phyloP scores from a whole-genome alignment of 2,329 filamentous ascomycete genomes.

The Penicillium sp. region DNA sequence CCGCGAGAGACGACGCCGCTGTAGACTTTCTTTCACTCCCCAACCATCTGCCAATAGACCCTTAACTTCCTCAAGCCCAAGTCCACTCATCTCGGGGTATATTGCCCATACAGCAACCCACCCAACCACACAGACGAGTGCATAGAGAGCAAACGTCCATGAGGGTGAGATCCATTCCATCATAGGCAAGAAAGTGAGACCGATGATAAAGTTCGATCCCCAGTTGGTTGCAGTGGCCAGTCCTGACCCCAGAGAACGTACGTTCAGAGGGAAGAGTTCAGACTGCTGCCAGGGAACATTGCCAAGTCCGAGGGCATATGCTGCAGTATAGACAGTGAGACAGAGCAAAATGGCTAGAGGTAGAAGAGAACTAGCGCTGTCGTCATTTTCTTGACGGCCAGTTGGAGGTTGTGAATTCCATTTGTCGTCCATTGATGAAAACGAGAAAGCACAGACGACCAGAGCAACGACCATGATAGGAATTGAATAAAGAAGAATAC shows the following conservation, averaged over 20 bases:
- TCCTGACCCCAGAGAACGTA: slow-evolving; percentile 63
- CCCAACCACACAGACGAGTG: slow-evolving; percentile 63
- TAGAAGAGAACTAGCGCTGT: slow-evolving; percentile 28
- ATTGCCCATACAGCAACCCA: slow-evolving; percentile 69
- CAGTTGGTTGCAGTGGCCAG: slow-evolving; percentile 76
- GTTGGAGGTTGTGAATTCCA: slow-evolving; percentile 17
- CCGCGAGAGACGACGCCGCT: slow-evolving; percentile 4
- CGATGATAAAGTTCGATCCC: slow-evolving; percentile 82
- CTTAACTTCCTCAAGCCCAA: slow-evolving; percentile 78
- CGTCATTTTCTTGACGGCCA: slow-evolving; percentile 23
- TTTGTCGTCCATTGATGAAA: slow-evolving; percentile 60
- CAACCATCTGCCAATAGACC: slow-evolving; percentile 69
- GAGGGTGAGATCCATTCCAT: slow-evolving; percentile 73
- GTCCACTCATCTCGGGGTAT: slow-evolving; percentile 82
- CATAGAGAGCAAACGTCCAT: slow-evolving; percentile 82
- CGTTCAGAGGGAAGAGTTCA: slow-evolving; percentile 74
- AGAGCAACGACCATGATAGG: slow-evolving; percentile 80
- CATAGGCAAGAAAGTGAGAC: slow-evolving; percentile 82
- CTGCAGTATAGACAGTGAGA: slow-evolving; percentile 79
- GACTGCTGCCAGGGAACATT: slow-evolving; percentile 97
- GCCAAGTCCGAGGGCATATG: slow-evolving; percentile 83
- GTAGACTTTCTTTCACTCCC: slow-evolving; percentile 60
- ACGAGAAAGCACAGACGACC: slow-evolving; percentile 68
- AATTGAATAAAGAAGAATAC: slow-evolving; percentile 78
- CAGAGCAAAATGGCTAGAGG: slow-evolving; percentile 65